A percentile compares a stretch with the other conserved stretches of the same genome.
Evolutionary conservation across 352 stramenopile genomes (phyloP).

Genomic region (Globisporangium irregulare): DNA sequence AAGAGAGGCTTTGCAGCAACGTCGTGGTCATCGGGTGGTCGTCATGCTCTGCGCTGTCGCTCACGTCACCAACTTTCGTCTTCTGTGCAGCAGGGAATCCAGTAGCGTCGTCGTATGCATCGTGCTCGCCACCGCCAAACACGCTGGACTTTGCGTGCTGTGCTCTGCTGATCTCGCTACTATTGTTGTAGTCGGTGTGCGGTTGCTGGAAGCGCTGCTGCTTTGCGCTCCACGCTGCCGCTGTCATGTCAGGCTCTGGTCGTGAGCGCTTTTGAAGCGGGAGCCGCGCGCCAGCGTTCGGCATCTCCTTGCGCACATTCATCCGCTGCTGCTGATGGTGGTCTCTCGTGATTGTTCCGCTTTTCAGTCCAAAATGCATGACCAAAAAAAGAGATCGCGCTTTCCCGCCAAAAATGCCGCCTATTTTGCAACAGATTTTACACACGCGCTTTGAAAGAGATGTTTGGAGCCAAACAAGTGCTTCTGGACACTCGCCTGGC

Average conservation of each 20-base stretch:
- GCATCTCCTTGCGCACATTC: conserved; percentile 1
- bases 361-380: not conserved
- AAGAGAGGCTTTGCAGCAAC: conserved; percentile 13
- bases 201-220: conserved; percentile 6
- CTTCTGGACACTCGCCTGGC: too few species aligned
- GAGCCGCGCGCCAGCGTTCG: conserved; percentile 3
- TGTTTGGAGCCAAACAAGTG: not conserved
- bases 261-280: conserved; percentile 3
- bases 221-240: not conserved
- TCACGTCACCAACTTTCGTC: not conserved
- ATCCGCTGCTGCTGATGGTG: not conserved
- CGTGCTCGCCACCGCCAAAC: not conserved
- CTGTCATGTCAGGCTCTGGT: not conserved
- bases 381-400: not conserved
- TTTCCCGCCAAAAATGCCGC: not conserved
- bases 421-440: not conserved
- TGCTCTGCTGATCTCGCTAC: not conserved
- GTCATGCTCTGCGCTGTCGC: not conserved
- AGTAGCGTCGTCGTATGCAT: not conserved
- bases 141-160: not conserved
- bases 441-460: too few species aligned
- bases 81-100: not conserved
- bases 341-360: not conserved
- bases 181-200: not conserved
- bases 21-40: conserved; percentile 7